phyloP scores from a whole-genome alignment of 192 early-diverging fungal species.

The Funneliformis geosporum region DNA sequence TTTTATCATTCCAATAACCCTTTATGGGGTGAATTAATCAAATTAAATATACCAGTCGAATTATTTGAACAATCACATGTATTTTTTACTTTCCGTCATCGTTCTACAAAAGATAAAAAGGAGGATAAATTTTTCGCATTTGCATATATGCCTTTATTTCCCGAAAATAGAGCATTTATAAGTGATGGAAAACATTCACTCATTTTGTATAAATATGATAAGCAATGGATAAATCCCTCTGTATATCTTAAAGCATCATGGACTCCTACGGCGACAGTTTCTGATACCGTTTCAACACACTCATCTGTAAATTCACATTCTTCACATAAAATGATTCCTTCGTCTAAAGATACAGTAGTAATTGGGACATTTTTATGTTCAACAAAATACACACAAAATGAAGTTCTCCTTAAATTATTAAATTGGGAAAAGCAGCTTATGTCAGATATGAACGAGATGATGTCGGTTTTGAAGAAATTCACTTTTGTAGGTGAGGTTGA shows the following conservation, averaged over 20 bases:
- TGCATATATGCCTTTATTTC: constrained; percentile 57
- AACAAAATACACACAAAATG: constrained; percentile 66
- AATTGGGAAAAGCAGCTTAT: constrained; percentile 56
- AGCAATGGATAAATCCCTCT: constrained; percentile 38
- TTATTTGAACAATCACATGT: constrained; percentile 62
- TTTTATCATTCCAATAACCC: constrained; percentile 63
- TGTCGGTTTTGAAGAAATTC: constrained; percentile 49
- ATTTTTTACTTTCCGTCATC: constrained; percentile 61
- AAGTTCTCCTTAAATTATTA: constrained; percentile 61
- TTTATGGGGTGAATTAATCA: constrained; percentile 64
- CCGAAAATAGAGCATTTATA: constrained; percentile 53
- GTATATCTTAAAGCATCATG: constrained; percentile 57
- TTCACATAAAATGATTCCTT: constrained; percentile 19
- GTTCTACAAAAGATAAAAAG: constrained; percentile 33
- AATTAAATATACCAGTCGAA: constrained; percentile 57
- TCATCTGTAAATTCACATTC: constrained; percentile 21
- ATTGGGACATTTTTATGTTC: constrained; percentile 65
- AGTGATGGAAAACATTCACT: constrained; percentile 61
- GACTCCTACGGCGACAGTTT: constrained; percentile 36
- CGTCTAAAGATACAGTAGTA: constrained; percentile 47
- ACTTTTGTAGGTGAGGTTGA: constrained; percentile 65
- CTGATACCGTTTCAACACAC: constrained; percentile 3
- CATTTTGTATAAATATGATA: constrained; percentile 64
- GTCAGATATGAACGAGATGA: constrained; percentile 39
- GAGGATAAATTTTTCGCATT: constrained; percentile 61